phyloP scores from a whole-genome alignment of 2,329 filamentous ascomycete species.

The Penicillium sp. region DNA sequence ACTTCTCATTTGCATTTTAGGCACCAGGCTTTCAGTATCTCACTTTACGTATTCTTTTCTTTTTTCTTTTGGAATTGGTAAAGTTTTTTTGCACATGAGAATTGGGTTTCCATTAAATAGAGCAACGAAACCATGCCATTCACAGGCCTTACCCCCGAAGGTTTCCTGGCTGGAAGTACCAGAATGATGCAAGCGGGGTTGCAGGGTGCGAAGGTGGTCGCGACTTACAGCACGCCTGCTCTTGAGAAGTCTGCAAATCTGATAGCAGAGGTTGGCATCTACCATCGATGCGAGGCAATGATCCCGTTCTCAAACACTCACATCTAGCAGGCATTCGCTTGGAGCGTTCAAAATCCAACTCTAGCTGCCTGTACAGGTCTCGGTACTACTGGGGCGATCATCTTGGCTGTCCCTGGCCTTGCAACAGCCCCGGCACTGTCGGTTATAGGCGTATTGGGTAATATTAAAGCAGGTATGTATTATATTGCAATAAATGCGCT shows the following conservation, averaged over 20 bases:
- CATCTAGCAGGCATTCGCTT: neutral
- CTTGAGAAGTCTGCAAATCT: conserved; percentile 2
- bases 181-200: conserved; percentile 3
- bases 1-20: too few species aligned
- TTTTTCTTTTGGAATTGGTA: too few species aligned
- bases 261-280: conserved; percentile 1
- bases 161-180: neutral
- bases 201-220: neutral
- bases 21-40: too few species aligned
- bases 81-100: too few species aligned
- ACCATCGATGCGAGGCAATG: too few species aligned
- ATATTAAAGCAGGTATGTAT: conserved; percentile 11
- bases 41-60: too few species aligned
- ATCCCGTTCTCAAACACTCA: neutral
- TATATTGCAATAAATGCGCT: neutral
- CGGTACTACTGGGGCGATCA: neutral
- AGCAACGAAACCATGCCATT: neutral
- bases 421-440: conserved; percentile 6
- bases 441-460: conserved; percentile 1
- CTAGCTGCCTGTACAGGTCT: neutral
- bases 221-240: neutral
- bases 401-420: conserved; percentile 6
- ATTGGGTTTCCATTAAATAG: too few species aligned
- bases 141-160: conserved; percentile 44
- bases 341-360: conserved; percentile 3